These are phyloP conservation scores for Spirogloea muscicola DNA, from an alignment of 139 green algal species.

Conservation along the genomic window DNA sequence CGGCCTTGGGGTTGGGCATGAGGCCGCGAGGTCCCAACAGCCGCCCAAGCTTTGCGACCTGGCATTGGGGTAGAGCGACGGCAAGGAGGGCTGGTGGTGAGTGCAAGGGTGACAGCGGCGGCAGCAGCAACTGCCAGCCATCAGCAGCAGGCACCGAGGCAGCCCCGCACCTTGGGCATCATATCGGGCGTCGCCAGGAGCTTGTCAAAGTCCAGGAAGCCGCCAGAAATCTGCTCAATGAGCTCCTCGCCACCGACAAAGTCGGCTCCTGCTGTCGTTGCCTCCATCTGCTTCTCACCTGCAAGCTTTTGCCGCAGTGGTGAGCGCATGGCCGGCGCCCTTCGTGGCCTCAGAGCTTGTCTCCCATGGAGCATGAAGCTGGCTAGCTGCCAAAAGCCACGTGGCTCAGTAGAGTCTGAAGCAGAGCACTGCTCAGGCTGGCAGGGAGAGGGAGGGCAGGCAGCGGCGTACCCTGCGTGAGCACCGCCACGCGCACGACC, in stretches of 20 bases:
- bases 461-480: slow-evolving; percentile 64
- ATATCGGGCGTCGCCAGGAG: slow-evolving; percentile 98
- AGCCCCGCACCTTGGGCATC: slow-evolving; percentile 92
- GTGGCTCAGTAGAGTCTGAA: background rate
- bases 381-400: no score
- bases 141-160: no score
- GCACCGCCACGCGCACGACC: slow-evolving; percentile 84
- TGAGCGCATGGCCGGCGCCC: no score
- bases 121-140: no score
- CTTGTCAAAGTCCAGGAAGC: slow-evolving; percentile 99
- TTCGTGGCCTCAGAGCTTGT: no score
- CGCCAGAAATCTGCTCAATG: slow-evolving; percentile 88
- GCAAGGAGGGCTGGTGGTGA: no score
- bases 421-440: background rate
- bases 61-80: no score
- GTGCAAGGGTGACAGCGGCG: no score
- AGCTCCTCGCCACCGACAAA: slow-evolving; percentile 86
- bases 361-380: no score
- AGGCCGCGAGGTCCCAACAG: slow-evolving; percentile 88
- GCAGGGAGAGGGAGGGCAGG: background rate
- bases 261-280: slow-evolving; percentile 87
- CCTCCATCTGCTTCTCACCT: slow-evolving; percentile 55
- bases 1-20: slow-evolving; percentile 99
- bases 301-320: no score
- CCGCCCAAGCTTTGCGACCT: slow-evolving; percentile 91